Percentiles rank a stretch among this genome's conserved stretches.
These are phyloP conservation scores for Penicillium robsamsonii DNA, from an alignment of 495 filamentous ascomycete genomes.

Conservation along the genomic window DNA sequence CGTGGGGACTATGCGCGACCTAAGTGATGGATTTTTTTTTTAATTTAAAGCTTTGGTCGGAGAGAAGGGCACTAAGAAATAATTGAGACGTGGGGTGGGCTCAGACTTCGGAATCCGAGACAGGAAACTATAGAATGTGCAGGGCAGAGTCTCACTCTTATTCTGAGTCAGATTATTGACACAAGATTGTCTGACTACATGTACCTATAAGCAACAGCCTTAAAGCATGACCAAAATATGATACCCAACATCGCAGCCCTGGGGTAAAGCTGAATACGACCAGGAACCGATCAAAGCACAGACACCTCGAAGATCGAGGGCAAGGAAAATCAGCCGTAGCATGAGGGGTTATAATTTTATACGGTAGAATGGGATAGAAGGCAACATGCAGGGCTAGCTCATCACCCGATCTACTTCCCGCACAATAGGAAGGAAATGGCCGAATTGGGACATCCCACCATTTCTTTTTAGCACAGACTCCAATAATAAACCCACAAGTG, in stretches of 20 bases:
- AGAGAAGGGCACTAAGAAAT: not conserved
- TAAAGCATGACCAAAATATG: not conserved
- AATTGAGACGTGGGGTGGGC: not conserved
- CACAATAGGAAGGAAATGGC: not conserved
- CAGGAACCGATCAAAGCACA: slow-evolving; percentile 3
- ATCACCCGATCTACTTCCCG: slow-evolving; percentile 1
- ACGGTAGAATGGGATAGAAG: slow-evolving; percentile 1
- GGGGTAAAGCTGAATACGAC: not conserved
- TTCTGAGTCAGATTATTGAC: slow-evolving; percentile 5
- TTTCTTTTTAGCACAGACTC: not conserved
- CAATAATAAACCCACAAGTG: not conserved
- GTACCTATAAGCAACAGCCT: not conserved
- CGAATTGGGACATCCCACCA: not conserved
- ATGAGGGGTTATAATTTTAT: not conserved
- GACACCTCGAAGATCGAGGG: not conserved
- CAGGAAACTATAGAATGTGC: not conserved
- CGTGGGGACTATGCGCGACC: slow-evolving; percentile 25
- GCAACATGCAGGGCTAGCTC: slow-evolving; percentile 2
- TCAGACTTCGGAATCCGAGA: not conserved
- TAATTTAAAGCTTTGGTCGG: slow-evolving; percentile 26
- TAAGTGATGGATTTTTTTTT: slow-evolving; percentile 31
- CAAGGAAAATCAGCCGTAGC: not conserved
- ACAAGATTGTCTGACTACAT: not conserved
- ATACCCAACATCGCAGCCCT: too few relatives aligned
- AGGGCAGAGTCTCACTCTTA: not conserved